Evolutionary conservation across 768 basidiomycete genomes (phyloP).

Genomic region (Rickenella mellea): DNA sequence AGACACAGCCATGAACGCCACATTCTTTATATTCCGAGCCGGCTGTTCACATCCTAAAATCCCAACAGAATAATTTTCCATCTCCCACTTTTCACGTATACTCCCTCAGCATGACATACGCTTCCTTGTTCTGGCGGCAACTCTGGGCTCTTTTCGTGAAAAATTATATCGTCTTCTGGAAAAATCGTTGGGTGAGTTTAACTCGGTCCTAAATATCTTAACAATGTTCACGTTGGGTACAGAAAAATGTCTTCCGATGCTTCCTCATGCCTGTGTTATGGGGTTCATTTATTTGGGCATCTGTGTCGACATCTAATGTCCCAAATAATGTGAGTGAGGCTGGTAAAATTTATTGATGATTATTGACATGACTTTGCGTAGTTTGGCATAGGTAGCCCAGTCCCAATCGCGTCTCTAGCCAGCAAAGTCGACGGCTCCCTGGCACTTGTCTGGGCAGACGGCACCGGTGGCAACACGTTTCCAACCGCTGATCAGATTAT

Average conservation of each 20-base stretch:
- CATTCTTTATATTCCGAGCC: not conserved
- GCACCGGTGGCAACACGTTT: constrained; percentile 43
- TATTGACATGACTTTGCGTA: constrained; percentile 15
- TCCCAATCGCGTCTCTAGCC: constrained; percentile 37
- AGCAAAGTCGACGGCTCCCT: constrained; percentile 43
- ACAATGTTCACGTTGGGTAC: not conserved
- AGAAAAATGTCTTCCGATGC: constrained; percentile 55
- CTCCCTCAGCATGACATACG: too few species aligned
- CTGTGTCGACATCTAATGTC: constrained; percentile 48
- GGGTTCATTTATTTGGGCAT: constrained; percentile 57
- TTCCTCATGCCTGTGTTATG: constrained; percentile 56
- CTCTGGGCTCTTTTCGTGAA: constrained; percentile 55
- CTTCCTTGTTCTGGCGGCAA: constrained; percentile 61
- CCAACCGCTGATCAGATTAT: constrained; percentile 56
- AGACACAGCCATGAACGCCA: too few species aligned
- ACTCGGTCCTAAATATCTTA: not conserved
- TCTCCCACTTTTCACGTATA: too few species aligned
- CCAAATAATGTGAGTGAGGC: constrained; percentile 54
- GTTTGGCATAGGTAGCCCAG: constrained; percentile 56
- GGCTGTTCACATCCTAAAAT: too few species aligned
- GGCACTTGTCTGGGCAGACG: constrained; percentile 59
- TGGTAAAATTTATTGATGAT: not conserved
- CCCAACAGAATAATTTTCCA: too few species aligned
- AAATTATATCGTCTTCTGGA: constrained; percentile 65
- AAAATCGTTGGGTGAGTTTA: constrained; percentile 49